These are phyloP conservation scores for Aureobasidium namibiae DNA, from an alignment of 2,329 filamentous ascomycete genomes.

Conservation along the genomic window DNA sequence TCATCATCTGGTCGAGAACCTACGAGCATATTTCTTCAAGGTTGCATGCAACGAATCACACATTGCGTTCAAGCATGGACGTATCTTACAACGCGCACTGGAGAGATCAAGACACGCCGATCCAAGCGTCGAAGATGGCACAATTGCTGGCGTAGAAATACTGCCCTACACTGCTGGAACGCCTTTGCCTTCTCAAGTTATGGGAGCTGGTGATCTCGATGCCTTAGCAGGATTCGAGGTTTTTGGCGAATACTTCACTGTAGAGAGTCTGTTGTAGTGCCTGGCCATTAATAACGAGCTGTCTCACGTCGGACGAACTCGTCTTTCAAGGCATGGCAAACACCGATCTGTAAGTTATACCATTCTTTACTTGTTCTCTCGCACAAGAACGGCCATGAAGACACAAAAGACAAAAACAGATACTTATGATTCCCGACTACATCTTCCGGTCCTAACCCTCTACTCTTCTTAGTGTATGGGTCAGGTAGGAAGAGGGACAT, in stretches of 20 bases:
- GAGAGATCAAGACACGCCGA: background rate
- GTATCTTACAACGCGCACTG: constrained; percentile 4
- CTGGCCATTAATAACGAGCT: background rate
- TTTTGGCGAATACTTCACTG: constrained; percentile 11
- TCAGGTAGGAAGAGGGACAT: background rate
- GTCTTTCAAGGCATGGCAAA: background rate
- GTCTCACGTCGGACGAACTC: background rate
- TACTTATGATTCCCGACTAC: background rate
- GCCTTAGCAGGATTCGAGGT: constrained; percentile 6
- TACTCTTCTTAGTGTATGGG: background rate
- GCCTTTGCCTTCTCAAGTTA: background rate
- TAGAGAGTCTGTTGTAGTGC: background rate
- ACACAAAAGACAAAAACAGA: constrained; percentile 9
- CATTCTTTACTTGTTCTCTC: background rate
- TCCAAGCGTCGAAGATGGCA: background rate
- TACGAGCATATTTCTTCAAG: background rate
- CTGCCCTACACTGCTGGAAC: background rate
- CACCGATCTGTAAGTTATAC: background rate
- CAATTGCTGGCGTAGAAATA: background rate
- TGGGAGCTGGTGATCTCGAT: background rate
- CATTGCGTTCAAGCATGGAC: constrained; percentile 3
- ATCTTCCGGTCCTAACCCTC: background rate
- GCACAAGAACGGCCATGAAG: background rate
- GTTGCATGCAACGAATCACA: constrained; percentile 1
- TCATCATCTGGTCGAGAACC: constrained; percentile 6